Base-by-base conservation (phyloP, 83 land plant genomes). In the Thuja plicata region DNA sequence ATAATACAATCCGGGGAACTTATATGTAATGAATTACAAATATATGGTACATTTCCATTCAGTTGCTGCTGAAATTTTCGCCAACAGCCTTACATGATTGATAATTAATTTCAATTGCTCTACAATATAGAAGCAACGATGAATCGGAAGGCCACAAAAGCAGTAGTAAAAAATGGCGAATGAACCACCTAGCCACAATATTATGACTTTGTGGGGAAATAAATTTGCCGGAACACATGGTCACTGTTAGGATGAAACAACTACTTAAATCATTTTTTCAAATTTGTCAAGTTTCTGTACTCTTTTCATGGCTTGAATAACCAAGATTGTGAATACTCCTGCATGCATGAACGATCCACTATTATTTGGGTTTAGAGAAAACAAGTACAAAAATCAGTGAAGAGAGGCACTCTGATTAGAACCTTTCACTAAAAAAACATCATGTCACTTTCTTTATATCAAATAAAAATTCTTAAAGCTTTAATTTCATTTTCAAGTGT, bases 271-370 rank as follows among this genome's bases (percentile, higher is more conserved):
- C 97, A 95, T 95, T 85, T 92, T 95, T 93, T 98, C 99, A 89
- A 98, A 97, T 48, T 98, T 97, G 50, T 98, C 99, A 3, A 98
- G 93, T 50, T 88, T 94, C 52, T 94, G 91, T 87, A 97, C 94
- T 88, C 97, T 92, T 88, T 94, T 95, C 96, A 98, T 93, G 45
- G 95, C 91, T 46, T 92, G 90, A 34, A 89, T 37, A 52, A 94
- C 5, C 40, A 98, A 88, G n/a, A 91, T 41, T 88, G 94, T 73
- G 80, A 96, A 95, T 8, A 96, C 89, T 90, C 98, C 99, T 98
- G 93, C 90, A 93, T 57, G 37, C 32, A 62, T 27, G 66, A 35
- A 62, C 21, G 54, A 15, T 86, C 41, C 89, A 48, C 9, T 35
- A 2, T 79, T 27, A 66, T 66, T 66, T 62, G 70, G 70, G 8